Percentiles rank a stretch among this genome's conserved stretches.
Evolutionary conservation across 2,329 filamentous ascomycete species (phyloP).

Genomic region (Zymoseptoria passerinii): DNA sequence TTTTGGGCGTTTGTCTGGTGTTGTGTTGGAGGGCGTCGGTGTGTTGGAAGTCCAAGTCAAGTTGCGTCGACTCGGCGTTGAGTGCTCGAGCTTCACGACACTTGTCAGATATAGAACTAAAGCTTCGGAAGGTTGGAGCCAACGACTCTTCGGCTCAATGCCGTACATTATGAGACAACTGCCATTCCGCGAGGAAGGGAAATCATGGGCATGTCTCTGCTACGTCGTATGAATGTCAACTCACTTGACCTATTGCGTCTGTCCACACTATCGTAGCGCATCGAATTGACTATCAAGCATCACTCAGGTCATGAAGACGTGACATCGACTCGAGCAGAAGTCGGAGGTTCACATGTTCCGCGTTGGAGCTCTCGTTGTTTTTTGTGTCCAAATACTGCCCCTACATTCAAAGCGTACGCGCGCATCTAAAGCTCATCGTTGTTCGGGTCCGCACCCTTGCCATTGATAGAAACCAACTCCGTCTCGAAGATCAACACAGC

Average conservation of each 20-base stretch:
- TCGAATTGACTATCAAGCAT: too few species aligned
- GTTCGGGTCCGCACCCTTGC: conserved; percentile 28
- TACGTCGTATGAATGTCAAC: too few species aligned
- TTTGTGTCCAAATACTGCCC: not conserved
- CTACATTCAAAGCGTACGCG: not conserved
- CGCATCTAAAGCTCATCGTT: conserved; percentile 3
- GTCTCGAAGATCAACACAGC: conserved; percentile 87
- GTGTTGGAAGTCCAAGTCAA: not conserved
- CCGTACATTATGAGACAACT: too few species aligned
- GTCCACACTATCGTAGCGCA: too few species aligned
- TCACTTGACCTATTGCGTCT: too few species aligned
- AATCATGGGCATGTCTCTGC: too few species aligned
- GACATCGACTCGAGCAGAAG: too few species aligned
- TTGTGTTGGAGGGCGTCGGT: not conserved
- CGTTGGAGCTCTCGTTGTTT: not conserved
- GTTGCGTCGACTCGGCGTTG: not conserved
- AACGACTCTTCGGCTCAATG: not conserved
- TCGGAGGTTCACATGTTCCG: too few species aligned
- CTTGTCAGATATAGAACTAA: not conserved
- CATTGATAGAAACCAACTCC: conserved; percentile 74
- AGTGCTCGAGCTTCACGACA: not conserved
- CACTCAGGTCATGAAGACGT: too few species aligned
- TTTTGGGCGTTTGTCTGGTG: conserved; percentile 18
- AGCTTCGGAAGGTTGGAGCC: not conserved
- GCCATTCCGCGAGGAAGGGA: too few species aligned